Percentiles rank a stretch among this genome's conserved stretches.
Conservation (phyloP, 257 asterid species). For the Forsythia viridissima region DNA sequence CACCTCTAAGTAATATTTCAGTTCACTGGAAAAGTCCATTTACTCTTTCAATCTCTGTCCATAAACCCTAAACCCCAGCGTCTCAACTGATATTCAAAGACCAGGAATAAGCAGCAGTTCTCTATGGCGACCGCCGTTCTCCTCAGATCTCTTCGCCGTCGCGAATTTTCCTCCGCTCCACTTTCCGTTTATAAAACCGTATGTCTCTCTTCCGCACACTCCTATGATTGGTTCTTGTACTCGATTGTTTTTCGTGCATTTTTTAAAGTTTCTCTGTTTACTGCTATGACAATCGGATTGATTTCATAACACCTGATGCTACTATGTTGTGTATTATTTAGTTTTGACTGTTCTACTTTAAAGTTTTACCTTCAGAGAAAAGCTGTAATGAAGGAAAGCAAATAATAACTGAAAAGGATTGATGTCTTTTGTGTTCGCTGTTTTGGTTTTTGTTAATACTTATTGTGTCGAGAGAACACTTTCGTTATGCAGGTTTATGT, state of each 20-base stretch:
- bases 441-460: not conserved
- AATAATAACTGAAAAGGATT: not conserved
- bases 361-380: not conserved
- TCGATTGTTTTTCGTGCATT: not conserved
- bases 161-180: conserved; percentile 48
- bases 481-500: not conserved
- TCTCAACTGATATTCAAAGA: not conserved
- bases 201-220: conserved; percentile 6
- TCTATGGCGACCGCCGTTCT: conserved; percentile 63
- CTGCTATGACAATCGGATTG: not conserved
- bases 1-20: not conserved
- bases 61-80: conserved; percentile 53
- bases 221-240: not conserved
- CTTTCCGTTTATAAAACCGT: conserved; percentile 49
- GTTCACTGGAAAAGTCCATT: not conserved
- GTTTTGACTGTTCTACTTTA: not conserved
- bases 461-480: not conserved
- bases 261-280: not conserved
- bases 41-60: conserved; percentile 15
- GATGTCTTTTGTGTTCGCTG: not conserved
- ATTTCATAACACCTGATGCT: not conserved
- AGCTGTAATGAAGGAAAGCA: not conserved
- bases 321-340: not conserved
- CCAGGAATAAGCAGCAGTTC: not conserved
- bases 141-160: conserved; percentile 66